A percentile compares a stretch with the other conserved stretches of the same genome.
phyloP scores from a whole-genome alignment of 2,329 filamentous ascomycete species.

The Penicillium sp. region DNA sequence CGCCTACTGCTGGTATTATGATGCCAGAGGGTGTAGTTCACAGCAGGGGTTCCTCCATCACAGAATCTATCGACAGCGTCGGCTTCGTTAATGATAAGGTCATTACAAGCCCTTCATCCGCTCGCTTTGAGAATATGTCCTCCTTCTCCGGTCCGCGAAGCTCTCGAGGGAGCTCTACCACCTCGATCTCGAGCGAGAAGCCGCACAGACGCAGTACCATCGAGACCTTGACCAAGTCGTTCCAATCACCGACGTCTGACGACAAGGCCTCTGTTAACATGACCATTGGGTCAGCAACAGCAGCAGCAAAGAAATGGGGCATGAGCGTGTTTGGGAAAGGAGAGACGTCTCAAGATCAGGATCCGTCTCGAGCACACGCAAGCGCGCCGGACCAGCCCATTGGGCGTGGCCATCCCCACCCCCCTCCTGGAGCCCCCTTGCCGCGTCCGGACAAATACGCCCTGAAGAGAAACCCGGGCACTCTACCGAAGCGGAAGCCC shows the following conservation, averaged over 20 bases:
- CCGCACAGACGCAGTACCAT: slow-evolving; percentile 30
- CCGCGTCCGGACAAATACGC: slow-evolving; percentile 64
- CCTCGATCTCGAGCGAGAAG: slow-evolving; percentile 30
- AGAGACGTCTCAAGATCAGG: slow-evolving; percentile 42
- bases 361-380: slow-evolving; percentile 35
- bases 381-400: slow-evolving; percentile 66
- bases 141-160: slow-evolving; percentile 23
- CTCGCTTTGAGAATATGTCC: slow-evolving; percentile 24
- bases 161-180: slow-evolving; percentile 23
- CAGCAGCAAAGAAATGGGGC: slow-evolving; percentile 61
- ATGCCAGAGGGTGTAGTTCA: slow-evolving; percentile 37
- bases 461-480: slow-evolving; percentile 56
- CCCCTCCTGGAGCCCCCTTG: slow-evolving; percentile 75
- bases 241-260: slow-evolving; percentile 26
- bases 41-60: slow-evolving; percentile 51
- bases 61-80: slow-evolving; percentile 42
- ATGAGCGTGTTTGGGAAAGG: slow-evolving; percentile 49
- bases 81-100: slow-evolving; percentile 21
- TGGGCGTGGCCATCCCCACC: slow-evolving; percentile 77
- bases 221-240: slow-evolving; percentile 28
- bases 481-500: slow-evolving; percentile 65
- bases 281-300: slow-evolving; percentile 51
- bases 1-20: slow-evolving; percentile 37
- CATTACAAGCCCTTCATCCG: slow-evolving; percentile 29
- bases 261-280: slow-evolving; percentile 42